Conservation (phyloP, 306 rosid genomes). For the Sophora flavescens region DNA sequence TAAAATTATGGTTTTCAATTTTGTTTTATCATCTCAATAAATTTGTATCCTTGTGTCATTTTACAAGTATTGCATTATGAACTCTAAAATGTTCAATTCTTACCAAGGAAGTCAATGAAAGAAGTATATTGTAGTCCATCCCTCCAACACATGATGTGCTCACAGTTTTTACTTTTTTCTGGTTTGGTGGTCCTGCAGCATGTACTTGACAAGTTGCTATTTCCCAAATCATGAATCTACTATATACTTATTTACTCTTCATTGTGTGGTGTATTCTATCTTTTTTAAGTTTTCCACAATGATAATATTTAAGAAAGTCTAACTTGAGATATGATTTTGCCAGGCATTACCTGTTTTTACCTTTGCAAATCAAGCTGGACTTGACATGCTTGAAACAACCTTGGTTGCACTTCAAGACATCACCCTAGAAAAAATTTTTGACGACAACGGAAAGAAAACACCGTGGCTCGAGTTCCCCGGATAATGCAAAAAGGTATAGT, state of each 20-base stretch:
- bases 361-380: constrained; percentile 96
- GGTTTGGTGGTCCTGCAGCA: too few relatives aligned
- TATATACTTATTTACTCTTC: too few relatives aligned
- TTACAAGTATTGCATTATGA: neutral
- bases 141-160: too few relatives aligned
- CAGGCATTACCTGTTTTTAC: constrained; percentile 93
- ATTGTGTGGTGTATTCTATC: constrained; percentile 3
- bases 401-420: constrained; percentile 96
- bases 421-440: constrained; percentile 86
- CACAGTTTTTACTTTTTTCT: too few relatives aligned
- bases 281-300: neutral
- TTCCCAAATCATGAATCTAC: too few relatives aligned
- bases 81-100: neutral
- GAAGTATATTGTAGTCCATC: too few relatives aligned
- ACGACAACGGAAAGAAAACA: constrained; percentile 92
- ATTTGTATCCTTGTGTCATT: neutral
- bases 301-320: constrained; percentile 26
- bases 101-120: neutral
- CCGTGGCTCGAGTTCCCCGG: constrained; percentile 92
- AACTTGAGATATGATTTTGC: constrained; percentile 36
- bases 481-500: constrained; percentile 94
- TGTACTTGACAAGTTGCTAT: too few relatives aligned
- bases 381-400: constrained; percentile 98
- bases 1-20: neutral
- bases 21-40: neutral